Percentiles rank a stretch among this genome's conserved stretches.
Evolutionary conservation across 345 rosid genomes (phyloP).

Genomic region (Hibiscus syriacus): DNA sequence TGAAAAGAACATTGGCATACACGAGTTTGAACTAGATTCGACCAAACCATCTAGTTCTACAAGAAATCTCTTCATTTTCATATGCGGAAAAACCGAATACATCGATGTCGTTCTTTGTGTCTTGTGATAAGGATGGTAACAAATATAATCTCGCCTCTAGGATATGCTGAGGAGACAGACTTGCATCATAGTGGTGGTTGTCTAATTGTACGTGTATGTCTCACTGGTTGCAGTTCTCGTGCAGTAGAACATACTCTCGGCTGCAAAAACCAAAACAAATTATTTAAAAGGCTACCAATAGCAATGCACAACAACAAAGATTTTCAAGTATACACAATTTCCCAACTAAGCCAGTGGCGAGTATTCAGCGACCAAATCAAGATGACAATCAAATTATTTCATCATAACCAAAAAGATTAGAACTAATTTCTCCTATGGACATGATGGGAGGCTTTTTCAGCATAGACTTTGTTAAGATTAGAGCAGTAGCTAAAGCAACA

Average conservation of each 20-base stretch:
- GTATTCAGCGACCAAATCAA: neutral
- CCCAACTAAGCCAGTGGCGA: neutral
- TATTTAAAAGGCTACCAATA: neutral
- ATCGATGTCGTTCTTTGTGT: neutral
- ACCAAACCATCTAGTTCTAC: neutral
- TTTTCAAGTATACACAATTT: neutral
- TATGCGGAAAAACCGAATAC: neutral
- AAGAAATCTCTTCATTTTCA: neutral
- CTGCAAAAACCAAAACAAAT: conserved; percentile 35
- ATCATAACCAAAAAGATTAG: neutral
- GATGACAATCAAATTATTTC: neutral
- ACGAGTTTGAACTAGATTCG: neutral
- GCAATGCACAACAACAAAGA: neutral
- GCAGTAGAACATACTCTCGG: conserved; percentile 75
- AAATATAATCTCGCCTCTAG: neutral
- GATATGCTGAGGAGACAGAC: neutral
- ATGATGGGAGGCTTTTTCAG: neutral
- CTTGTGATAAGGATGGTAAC: neutral
- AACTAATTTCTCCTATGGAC: neutral
- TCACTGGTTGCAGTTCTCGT: conserved; percentile 50
- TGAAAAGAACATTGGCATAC: neutral
- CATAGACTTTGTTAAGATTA: neutral
- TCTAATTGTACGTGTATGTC: neutral
- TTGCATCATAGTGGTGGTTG: neutral
- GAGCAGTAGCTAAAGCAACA: neutral